Conservation (phyloP, 768 basidiomycete species). For the Boletus subparvulus region DNA sequence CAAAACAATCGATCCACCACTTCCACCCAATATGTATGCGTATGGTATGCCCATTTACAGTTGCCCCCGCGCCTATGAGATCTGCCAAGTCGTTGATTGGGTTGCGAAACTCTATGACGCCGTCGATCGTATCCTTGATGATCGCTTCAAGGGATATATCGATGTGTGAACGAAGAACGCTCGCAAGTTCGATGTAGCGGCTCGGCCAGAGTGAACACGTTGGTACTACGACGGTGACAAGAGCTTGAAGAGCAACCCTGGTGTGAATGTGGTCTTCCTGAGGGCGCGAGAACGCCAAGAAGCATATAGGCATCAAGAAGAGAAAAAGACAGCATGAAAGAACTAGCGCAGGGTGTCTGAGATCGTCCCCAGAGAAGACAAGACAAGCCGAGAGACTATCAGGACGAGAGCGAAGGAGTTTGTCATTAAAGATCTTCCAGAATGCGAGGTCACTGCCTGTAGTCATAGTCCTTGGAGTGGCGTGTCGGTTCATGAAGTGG, state of each 20-base stretch:
- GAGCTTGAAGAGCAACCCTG: slow-evolving; percentile 33
- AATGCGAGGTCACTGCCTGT: neutral
- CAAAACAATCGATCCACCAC: slow-evolving; percentile 36
- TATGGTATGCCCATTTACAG: slow-evolving; percentile 41
- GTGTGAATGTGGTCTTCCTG: slow-evolving; percentile 12
- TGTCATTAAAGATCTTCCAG: slow-evolving; percentile 1
- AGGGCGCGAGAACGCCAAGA: slow-evolving; percentile 7
- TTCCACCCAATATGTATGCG: slow-evolving; percentile 30
- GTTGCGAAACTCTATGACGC: slow-evolving; percentile 47
- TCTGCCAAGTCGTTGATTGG: slow-evolving; percentile 35
- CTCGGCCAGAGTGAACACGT: slow-evolving; percentile 46
- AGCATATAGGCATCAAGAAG: slow-evolving; percentile 5
- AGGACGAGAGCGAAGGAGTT: neutral
- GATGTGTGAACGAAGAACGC: slow-evolving; percentile 24
- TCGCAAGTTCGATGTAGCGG: slow-evolving; percentile 35
- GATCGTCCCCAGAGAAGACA: neutral
- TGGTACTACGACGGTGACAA: slow-evolving; percentile 44
- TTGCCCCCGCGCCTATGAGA: slow-evolving; percentile 36
- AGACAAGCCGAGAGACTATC: neutral
- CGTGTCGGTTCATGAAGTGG: neutral
- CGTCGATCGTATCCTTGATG: slow-evolving; percentile 37
- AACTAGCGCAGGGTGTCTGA: neutral
- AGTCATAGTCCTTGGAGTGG: slow-evolving; percentile 6
- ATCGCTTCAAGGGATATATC: slow-evolving; percentile 36
- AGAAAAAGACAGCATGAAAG: slow-evolving; percentile 10